Evolutionary conservation across 1,284 basidiomycete species (phyloP), one percentile per base, ranked within the genome.

Genomic region (Fomitopsis schrenkii): DNA sequence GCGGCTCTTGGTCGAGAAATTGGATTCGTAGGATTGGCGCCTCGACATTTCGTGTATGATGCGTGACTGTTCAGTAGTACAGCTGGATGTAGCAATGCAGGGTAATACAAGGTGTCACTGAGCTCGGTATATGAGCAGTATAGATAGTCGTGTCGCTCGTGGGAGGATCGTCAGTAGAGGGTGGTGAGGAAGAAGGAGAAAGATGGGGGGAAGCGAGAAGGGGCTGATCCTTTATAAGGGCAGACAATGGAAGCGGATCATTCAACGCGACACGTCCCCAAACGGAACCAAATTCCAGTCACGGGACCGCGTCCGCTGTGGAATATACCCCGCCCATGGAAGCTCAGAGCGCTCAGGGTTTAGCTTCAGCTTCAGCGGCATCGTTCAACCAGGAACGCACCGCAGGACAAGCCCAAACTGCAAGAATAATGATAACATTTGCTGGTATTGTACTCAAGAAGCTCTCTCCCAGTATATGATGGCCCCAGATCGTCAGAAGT

Each of bases 401-500:
- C 38, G 38, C 38, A 14, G 30, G 30, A 33, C 30, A 33, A 8
- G 8, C 8, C 38, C 5, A 40, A 14, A 40, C 38, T 40, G 52
- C 35, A 54, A 17, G 7, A 38, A 54, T 54, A 54, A 54, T 40
- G 52, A 54, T 54, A 40, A 6, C 52, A 54, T 54, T 50, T 8
- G 9, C 36, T n/a, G 14, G 44, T 56, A 42, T 48, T 15, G n/a
- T 58, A 48, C 56, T 40, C 38, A 40, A 40, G 38, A 40, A 40
- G 38, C 38, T 38, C 19, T 22, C 2, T 14, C 17, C 19, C 26
- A 10, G 2, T n/a, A 26, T 33, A 55, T 55, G 38, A 12, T 14
- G 38, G 38, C 7, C 55, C 17, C 6, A 35, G 41, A 44, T 41
- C n/a, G 33, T 72, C 73, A 90, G 69, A 90, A 86, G 14, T 86